A percentile compares a stretch with the other conserved stretches of the same genome.
Conservation (phyloP, 2,329 filamentous ascomycete genomes). For the Fusarium austroafricanum region DNA sequence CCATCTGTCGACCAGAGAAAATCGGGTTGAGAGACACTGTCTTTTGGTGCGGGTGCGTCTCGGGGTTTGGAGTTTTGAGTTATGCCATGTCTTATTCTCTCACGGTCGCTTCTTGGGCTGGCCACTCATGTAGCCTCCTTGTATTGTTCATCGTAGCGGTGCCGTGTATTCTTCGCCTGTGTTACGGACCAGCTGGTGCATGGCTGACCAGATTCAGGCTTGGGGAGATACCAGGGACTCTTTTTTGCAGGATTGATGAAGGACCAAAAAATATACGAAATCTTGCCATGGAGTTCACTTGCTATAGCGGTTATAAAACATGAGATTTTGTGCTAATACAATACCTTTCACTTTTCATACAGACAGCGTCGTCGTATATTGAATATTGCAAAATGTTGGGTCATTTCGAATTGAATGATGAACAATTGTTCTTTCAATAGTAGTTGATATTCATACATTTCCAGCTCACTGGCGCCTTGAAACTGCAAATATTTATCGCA, state of each 20-base stretch:
- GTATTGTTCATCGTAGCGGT: conserved; percentile 29
- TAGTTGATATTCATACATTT: conserved; percentile 23
- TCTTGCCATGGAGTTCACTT: conserved; percentile 8
- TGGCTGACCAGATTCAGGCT: conserved; percentile 15
- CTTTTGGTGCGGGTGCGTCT: conserved; percentile 26
- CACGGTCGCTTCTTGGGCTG: conserved; percentile 17
- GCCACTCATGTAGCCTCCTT: conserved; percentile 27
- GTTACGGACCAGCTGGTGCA: conserved; percentile 1
- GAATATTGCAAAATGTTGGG: not conserved
- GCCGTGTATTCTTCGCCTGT: conserved; percentile 5
- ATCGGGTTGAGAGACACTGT: conserved; percentile 5
- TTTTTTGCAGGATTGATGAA: conserved; percentile 22
- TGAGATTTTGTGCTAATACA: not conserved
- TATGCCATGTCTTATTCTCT: conserved; percentile 18
- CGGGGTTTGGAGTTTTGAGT: conserved; percentile 44
- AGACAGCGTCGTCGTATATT: not conserved
- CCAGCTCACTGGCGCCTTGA: conserved; percentile 14
- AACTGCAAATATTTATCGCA: conserved; percentile 21
- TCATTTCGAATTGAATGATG: not conserved
- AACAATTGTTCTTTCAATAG: not conserved
- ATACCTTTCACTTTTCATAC: not conserved
- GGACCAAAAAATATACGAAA: not conserved
- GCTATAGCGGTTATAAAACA: conserved; percentile 9
- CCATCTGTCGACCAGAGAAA: conserved; percentile 10
- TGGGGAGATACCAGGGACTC: conserved; percentile 36